Percentiles rank a stretch among this genome's conserved stretches.
Evolutionary conservation across 768 basidiomycete species (phyloP).

Genomic region (Boletus sp.): DNA sequence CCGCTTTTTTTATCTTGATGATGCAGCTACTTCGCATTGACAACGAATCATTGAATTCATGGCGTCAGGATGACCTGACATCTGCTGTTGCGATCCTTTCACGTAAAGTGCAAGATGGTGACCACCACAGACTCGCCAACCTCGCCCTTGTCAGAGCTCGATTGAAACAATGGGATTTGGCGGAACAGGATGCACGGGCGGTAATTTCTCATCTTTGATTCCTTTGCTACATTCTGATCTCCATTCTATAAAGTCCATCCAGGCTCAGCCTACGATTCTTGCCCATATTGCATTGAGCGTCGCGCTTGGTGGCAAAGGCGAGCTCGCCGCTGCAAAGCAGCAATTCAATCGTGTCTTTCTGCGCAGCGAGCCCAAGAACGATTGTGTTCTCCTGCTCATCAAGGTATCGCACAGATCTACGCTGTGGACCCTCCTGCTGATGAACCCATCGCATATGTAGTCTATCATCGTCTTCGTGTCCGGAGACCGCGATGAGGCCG

Average conservation of each 20-base stretch:
- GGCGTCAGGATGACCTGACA: not conserved
- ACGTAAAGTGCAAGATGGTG: not conserved
- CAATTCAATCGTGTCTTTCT: not conserved
- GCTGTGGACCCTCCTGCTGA: not conserved
- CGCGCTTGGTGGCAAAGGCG: not conserved
- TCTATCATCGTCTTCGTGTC: not conserved
- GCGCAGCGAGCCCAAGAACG: not conserved
- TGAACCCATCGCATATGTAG: not conserved
- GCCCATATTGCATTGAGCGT: not conserved
- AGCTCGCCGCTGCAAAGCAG: not conserved
- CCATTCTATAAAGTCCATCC: not conserved
- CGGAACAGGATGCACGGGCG: not conserved
- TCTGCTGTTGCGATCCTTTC: not conserved
- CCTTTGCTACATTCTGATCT: not conserved
- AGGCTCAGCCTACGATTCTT: not conserved
- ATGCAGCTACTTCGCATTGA: not conserved
- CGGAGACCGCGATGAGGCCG: not conserved
- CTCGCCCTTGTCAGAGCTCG: not conserved
- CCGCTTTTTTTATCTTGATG: not conserved
- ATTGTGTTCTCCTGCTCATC: not conserved
- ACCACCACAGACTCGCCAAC: not conserved
- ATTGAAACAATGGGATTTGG: not conserved
- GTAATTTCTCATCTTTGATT: not conserved
- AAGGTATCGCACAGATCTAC: not conserved
- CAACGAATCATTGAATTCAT: not conserved